A percentile compares a stretch with the other conserved stretches of the same genome.
phyloP scores from a whole-genome alignment of 306 rosid genomes.

The Cajanus cajan region DNA sequence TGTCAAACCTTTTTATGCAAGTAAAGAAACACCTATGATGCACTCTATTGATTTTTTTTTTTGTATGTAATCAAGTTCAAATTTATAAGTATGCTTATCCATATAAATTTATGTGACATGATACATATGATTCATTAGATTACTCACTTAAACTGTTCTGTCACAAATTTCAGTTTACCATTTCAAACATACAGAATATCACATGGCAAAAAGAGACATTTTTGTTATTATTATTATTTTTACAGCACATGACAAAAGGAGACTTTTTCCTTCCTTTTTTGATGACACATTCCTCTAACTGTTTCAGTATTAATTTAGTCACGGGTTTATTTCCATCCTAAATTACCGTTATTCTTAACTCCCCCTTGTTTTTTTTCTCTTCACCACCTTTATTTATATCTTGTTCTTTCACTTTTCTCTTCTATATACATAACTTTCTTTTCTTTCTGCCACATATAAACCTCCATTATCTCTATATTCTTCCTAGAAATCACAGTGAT shows the following conservation, averaged over 20 bases:
- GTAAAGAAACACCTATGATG: too few relatives aligned
- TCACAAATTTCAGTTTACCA: background rate
- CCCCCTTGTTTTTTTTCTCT: background rate
- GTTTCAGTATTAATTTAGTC: background rate
- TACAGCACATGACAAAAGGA: too few relatives aligned
- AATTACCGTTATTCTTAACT: conserved; percentile 18
- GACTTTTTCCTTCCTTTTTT: conserved; percentile 19
- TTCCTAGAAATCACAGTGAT: background rate
- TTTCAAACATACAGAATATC: background rate
- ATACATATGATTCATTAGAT: background rate
- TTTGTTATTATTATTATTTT: too few relatives aligned
- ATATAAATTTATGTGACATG: background rate
- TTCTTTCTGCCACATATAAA: background rate
- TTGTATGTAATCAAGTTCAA: too few relatives aligned
- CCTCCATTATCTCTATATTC: background rate
- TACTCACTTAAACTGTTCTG: background rate
- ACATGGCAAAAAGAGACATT: too few relatives aligned
- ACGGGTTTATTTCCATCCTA: background rate
- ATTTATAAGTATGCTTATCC: background rate
- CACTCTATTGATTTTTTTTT: too few relatives aligned
- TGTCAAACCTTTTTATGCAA: too few relatives aligned
- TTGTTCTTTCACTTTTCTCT: background rate
- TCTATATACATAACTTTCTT: background rate
- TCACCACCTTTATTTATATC: background rate
- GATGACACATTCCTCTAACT: conserved; percentile 5